Evolutionary conservation across 164 flowering plant genomes (phyloP).

Genomic region (Stephania japonica): DNA sequence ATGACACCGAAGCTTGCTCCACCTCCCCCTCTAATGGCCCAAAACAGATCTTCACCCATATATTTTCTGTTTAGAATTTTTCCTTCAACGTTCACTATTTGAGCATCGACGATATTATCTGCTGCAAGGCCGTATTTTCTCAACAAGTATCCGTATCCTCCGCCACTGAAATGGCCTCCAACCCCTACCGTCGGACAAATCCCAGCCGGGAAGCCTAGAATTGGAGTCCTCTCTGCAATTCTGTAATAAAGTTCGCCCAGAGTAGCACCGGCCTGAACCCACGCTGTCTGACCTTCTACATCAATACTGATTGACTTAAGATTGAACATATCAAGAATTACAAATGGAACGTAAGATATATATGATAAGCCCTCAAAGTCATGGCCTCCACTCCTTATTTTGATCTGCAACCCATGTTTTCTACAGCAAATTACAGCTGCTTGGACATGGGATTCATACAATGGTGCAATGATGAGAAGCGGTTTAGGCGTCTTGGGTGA

Average conservation of each 20-base stretch:
- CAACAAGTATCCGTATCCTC: conserved; percentile 4
- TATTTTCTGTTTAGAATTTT: conserved; percentile 1
- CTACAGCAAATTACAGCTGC: neutral
- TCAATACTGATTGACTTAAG: conserved; percentile 6
- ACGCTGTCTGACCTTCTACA: conserved; percentile 3
- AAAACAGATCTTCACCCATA: conserved; percentile 10
- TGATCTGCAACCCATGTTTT: conserved; percentile 5
- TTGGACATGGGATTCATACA: conserved; percentile 8
- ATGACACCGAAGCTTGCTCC: conserved; percentile 1
- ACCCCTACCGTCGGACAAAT: conserved; percentile 5
- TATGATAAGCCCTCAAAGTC: conserved; percentile 6
- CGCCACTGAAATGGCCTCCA: conserved; percentile 11
- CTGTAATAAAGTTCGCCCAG: conserved; percentile 5
- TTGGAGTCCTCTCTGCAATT: conserved; percentile 6
- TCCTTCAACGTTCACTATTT: conserved; percentile 4
- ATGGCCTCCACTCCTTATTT: conserved; percentile 8
- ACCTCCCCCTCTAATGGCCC: conserved; percentile 8
- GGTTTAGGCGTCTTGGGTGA: conserved; percentile 2
- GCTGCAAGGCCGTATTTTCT: conserved; percentile 13
- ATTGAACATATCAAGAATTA: conserved; percentile 3
- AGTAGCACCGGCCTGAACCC: conserved; percentile 10
- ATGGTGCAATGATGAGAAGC: conserved; percentile 1
- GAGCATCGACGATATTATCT: conserved; percentile 5
- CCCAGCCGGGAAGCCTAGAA: conserved; percentile 3
- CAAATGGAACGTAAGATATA: conserved; percentile 7